A percentile compares a stretch with the other conserved stretches of the same genome.
Evolutionary conservation across 345 rosid species (phyloP).

Genomic region (Bruguiera parviflora): DNA sequence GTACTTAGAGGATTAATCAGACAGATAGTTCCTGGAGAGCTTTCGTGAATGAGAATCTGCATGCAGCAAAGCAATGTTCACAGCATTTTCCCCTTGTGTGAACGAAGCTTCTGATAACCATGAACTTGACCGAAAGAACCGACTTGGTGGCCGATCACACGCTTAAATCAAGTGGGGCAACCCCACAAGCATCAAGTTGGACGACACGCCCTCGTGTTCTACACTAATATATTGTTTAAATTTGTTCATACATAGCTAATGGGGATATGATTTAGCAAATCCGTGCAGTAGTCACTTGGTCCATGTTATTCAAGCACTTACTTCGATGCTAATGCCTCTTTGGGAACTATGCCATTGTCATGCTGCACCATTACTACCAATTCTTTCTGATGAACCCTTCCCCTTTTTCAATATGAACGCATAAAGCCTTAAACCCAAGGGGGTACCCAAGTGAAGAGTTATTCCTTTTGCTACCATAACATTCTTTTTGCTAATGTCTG

Average conservation of each 20-base stretch:
- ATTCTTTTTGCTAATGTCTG: conserved; percentile 1
- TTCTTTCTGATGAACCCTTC: neutral
- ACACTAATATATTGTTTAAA: conserved; percentile 1
- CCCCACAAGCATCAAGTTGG: conserved; percentile 22
- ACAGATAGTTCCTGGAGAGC: too few relatives aligned
- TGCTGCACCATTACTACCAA: conserved; percentile 3
- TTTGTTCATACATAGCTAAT: conserved; percentile 2
- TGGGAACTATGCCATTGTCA: conserved; percentile 23
- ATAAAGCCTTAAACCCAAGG: neutral
- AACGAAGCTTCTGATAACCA: neutral
- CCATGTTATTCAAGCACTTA: conserved; percentile 35
- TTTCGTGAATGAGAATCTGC: too few relatives aligned
- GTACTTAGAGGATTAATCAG: too few relatives aligned
- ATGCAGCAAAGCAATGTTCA: neutral
- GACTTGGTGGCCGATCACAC: conserved; percentile 11
- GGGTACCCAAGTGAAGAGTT: conserved; percentile 16
- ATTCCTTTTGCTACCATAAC: neutral
- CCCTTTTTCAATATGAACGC: neutral
- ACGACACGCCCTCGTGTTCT: conserved; percentile 22
- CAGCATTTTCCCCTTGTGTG: neutral
- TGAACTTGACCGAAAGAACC: neutral
- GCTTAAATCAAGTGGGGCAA: conserved; percentile 16
- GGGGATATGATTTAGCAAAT: conserved; percentile 19
- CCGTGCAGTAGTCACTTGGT: conserved; percentile 35
- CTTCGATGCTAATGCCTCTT: conserved; percentile 32